Conservation (phyloP, 2,329 filamentous ascomycete genomes). For the Lasiodiplodia sp. region DNA sequence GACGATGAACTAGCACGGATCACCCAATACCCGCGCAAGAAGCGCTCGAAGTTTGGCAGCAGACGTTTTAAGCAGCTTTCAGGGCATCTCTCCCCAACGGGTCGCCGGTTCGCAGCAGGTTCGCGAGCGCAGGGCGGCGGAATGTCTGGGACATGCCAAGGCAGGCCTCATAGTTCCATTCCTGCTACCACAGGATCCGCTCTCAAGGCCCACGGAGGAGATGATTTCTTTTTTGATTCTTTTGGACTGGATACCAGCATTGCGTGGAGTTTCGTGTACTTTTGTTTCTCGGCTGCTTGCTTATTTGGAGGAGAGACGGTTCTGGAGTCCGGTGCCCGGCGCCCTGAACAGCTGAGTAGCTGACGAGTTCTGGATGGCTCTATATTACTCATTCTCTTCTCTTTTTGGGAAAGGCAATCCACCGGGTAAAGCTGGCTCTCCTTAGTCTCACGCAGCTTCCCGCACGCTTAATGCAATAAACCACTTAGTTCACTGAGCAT, state of each 20-base stretch:
- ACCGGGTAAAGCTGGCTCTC: constrained; percentile 18
- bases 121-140: constrained; percentile 4
- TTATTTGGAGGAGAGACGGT: constrained; percentile 1
- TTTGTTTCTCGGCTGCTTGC: constrained; percentile 28
- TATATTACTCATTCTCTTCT: constrained; percentile 14
- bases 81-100: neutral
- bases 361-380: constrained; percentile 20
- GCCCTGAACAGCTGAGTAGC: constrained; percentile 16
- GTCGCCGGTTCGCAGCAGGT: neutral
- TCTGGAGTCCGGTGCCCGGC: constrained; percentile 26
- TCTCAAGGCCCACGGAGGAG: constrained; percentile 1
- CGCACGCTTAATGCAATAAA: constrained; percentile 26
- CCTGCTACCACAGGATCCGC: neutral
- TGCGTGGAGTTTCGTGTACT: constrained; percentile 29
- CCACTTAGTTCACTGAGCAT: constrained; percentile 15
- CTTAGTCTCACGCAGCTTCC: constrained; percentile 15
- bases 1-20: constrained; percentile 8
- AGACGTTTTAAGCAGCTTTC: constrained; percentile 3
- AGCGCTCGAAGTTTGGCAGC: constrained; percentile 8
- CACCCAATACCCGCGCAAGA: constrained; percentile 13
- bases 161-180: constrained; percentile 23
- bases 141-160: constrained; percentile 23
- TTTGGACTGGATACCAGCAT: constrained; percentile 30
- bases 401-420: constrained; percentile 9
- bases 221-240: constrained; percentile 4